These are phyloP conservation scores for Corynespora cassiicola DNA, from an alignment of 2,329 filamentous ascomycete species.

Conservation along the genomic window DNA sequence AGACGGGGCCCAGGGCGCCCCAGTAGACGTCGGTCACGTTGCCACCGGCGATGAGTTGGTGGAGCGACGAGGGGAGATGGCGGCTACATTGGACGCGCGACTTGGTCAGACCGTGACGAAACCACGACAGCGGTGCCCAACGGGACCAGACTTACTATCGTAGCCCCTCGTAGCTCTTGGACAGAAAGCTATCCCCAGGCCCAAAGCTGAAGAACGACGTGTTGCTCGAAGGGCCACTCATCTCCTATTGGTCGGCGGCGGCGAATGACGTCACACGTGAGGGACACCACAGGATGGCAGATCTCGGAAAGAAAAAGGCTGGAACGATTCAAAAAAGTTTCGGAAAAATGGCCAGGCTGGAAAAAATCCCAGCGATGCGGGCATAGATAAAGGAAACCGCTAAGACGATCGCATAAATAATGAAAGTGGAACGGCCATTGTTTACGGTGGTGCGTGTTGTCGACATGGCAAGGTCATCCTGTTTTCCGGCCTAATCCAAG, in stretches of 20 bases:
- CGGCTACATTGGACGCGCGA: slow-evolving; percentile 24
- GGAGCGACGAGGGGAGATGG: slow-evolving; percentile 35
- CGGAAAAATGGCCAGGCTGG: no score
- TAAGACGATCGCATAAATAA: no score
- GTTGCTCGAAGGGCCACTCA: slow-evolving; percentile 28
- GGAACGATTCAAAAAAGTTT: neutral
- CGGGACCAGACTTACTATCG: slow-evolving; percentile 42
- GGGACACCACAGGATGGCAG: no score
- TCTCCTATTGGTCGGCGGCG: slow-evolving; percentile 31
- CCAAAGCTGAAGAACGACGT: slow-evolving; percentile 44
- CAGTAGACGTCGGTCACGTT: slow-evolving; percentile 36
- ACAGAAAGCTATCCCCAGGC: slow-evolving; percentile 39
- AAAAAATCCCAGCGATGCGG: no score
- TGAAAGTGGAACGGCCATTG: no score
- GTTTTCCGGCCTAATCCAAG: no score
- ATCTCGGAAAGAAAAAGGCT: neutral
- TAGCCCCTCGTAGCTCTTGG: slow-evolving; percentile 36
- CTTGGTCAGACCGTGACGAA: neutral
- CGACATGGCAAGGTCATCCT: no score
- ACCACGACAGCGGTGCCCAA: neutral
- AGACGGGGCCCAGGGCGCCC: slow-evolving; percentile 33
- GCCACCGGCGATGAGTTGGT: slow-evolving; percentile 29
- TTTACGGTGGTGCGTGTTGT: no score
- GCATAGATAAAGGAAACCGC: no score
- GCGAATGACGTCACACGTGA: slow-evolving; percentile 37